Evolutionary conservation across 371 early-diverging fungal genomes (phyloP), one percentile per base, ranked within the genome.

Genomic region (Zancudomyces culisetae): DNA sequence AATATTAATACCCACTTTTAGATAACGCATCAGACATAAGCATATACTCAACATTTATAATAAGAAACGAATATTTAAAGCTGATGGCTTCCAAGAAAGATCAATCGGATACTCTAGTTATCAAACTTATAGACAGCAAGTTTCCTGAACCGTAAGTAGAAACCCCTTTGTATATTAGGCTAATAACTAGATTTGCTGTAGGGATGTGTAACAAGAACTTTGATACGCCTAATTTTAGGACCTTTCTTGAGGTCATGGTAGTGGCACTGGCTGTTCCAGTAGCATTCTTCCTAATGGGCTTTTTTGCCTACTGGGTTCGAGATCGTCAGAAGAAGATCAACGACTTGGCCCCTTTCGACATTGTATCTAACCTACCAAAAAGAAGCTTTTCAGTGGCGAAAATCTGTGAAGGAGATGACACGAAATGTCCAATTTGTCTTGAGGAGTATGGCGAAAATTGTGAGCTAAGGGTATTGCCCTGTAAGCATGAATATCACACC

Each of bases 351-450:
- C 79, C 83, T 0, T 55, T 60, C 2, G 70, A 75, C 26, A 68
- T 79, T 27, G 83, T 86, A 35, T 69, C 70, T 27, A 70, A 66
- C 47, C 59, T 86, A 41, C 71, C 76, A 0, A 60, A 69, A 27
- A 78, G 77, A 49, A 66, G 70, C 1, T 84, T 78, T 51, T 70
- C 61, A 46, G 56, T 59, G 13, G 66, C 76, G 49, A 79, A 82
- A 42, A 56, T 57, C 52, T 52, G 53, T 21, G 58, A 56, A 13
- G 58, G 55, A 49, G 87, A 83, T 35, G 73, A 78, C 18, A 75
- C 76, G 27, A 81, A 81, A 39, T 98, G 98, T 63, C 83, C 83
- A 22, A 89, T 98, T 45, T 98, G 98, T 69, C 68, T 96, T 54
- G 89, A 89, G 26, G 87, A 86, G 49, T 96, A 83, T 68, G 68